Evolutionary conservation across 345 rosid genomes (phyloP).

Genomic region (Luvunga scandens): DNA sequence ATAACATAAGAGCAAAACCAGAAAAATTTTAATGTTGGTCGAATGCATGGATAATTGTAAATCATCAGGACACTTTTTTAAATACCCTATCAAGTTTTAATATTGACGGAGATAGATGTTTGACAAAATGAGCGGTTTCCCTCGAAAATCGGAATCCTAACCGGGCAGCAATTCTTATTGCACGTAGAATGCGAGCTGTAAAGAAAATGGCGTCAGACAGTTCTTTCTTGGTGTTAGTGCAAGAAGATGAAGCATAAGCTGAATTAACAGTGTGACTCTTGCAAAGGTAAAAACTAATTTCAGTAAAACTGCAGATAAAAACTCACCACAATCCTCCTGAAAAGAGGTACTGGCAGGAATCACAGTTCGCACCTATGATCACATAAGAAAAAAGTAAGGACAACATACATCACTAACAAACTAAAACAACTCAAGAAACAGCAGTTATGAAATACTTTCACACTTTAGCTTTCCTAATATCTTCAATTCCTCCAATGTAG

Average conservation of each 20-base stretch:
- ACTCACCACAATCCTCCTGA: conserved; percentile 72
- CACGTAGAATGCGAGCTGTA: conserved; percentile 86
- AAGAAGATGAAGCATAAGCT: not conserved
- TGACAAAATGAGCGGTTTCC: conserved; percentile 78
- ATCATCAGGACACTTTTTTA: conserved; percentile 4
- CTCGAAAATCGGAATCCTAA: conserved; percentile 74
- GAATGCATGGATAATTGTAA: not conserved
- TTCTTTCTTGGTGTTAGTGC: not conserved
- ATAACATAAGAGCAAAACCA: conserved; percentile 15
- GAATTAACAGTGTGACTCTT: not conserved
- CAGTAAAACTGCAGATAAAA: not conserved
- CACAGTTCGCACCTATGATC: conserved; percentile 56
- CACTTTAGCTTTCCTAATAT: conserved; percentile 89
- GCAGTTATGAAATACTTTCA: conserved; percentile 49
- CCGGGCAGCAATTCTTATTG: conserved; percentile 66
- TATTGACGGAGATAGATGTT: conserved; percentile 48
- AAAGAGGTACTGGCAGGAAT: conserved; percentile 61
- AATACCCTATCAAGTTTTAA: conserved; percentile 76
- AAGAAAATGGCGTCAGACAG: conserved; percentile 18
- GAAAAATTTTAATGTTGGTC: conserved; percentile 6
- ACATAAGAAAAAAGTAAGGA: conserved; percentile 17
- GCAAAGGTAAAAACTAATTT: not conserved
- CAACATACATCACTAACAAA: conserved; percentile 10
- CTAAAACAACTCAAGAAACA: conserved; percentile 25
- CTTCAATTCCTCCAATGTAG: conserved; percentile 88